These are phyloP conservation scores for Barbatosphaeria neglecta DNA, from an alignment of 495 filamentous ascomycete genomes.

Conservation along the genomic window DNA sequence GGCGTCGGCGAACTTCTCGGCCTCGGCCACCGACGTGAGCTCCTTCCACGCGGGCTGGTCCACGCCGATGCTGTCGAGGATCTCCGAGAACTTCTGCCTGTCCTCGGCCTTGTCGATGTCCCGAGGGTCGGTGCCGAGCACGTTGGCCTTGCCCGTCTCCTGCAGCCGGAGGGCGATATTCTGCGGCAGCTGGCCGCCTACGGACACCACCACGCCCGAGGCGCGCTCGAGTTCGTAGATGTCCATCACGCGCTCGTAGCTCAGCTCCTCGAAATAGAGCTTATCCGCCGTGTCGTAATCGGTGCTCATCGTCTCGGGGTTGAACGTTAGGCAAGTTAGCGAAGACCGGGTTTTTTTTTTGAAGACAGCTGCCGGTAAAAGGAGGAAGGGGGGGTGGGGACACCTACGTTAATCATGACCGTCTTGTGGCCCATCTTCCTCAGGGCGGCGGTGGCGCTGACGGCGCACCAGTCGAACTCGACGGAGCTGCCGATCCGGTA, in stretches of 20 bases:
- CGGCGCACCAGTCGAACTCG: conserved; percentile 98
- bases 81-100: conserved; percentile 95
- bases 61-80: conserved; percentile 86
- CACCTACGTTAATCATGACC: conserved; percentile 97
- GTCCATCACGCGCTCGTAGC: conserved; percentile 96
- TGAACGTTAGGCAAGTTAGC: too few relatives aligned
- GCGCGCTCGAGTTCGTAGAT: conserved; percentile 91
- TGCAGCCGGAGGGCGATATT: conserved; percentile 95
- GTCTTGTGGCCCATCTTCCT: conserved; percentile 91
- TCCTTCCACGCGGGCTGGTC: conserved; percentile 98
- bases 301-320: conserved; percentile 80
- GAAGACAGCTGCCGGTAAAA: too few relatives aligned
- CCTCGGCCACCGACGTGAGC: conserved; percentile 80
- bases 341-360: too few relatives aligned
- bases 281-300: conserved; percentile 93
- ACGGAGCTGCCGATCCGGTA: conserved; percentile 96
- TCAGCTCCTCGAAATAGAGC: conserved; percentile 93
- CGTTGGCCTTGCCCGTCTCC: conserved; percentile 74
- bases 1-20: conserved; percentile 71
- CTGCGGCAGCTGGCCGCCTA: conserved; percentile 91
- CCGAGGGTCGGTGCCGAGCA: conserved; percentile 81
- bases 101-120: conserved; percentile 98
- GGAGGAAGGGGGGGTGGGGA: too few relatives aligned
- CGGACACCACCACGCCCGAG: conserved; percentile 83
- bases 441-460: conserved; percentile 81